Percentiles rank a stretch among this genome's conserved stretches.
These are phyloP conservation scores for Anthoceros angustus DNA, from an alignment of 225 moss, liverwort and hornwort species.

Conservation along the genomic window DNA sequence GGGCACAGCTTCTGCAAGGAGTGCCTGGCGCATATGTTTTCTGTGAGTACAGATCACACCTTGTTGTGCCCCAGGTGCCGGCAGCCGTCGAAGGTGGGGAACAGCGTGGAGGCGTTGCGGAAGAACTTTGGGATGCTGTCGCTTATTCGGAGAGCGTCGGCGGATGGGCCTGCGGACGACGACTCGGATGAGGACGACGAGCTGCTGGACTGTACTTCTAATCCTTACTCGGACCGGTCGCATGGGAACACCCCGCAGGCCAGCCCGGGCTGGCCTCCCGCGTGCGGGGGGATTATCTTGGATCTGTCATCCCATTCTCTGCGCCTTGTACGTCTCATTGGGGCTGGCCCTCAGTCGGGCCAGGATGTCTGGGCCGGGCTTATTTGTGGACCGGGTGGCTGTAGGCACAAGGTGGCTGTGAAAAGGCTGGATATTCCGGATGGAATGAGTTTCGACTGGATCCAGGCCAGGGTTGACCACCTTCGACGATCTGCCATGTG, in stretches of 20 bases:
- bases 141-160: slow-evolving; percentile 25
- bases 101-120: slow-evolving; percentile 35
- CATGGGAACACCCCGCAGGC: slow-evolving; percentile 35
- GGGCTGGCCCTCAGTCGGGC: slow-evolving; percentile 19
- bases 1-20: slow-evolving; percentile 42
- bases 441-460: slow-evolving; percentile 30
- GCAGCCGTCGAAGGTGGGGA: slow-evolving; percentile 35
- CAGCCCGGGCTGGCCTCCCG: slow-evolving; percentile 31
- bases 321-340: slow-evolving; percentile 19
- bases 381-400: slow-evolving; percentile 24
- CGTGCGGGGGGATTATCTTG: slow-evolving; percentile 21
- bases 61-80: slow-evolving; percentile 33
- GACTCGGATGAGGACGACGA: slow-evolving; percentile 38
- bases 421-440: slow-evolving; percentile 31
- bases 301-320: slow-evolving; percentile 31
- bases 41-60: slow-evolving; percentile 30
- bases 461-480: slow-evolving; percentile 28
- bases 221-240: slow-evolving; percentile 33
- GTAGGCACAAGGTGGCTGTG: slow-evolving; percentile 37
- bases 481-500: slow-evolving; percentile 32
- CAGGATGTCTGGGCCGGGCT: slow-evolving; percentile 36
- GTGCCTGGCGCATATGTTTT: slow-evolving; percentile 33
- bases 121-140: slow-evolving; percentile 37
- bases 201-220: slow-evolving; percentile 21
- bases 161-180: slow-evolving; percentile 29